These are phyloP conservation scores for Aegilops sharonensis DNA, from an alignment of 176 grass and related monocot genomes.

Conservation along the genomic window DNA sequence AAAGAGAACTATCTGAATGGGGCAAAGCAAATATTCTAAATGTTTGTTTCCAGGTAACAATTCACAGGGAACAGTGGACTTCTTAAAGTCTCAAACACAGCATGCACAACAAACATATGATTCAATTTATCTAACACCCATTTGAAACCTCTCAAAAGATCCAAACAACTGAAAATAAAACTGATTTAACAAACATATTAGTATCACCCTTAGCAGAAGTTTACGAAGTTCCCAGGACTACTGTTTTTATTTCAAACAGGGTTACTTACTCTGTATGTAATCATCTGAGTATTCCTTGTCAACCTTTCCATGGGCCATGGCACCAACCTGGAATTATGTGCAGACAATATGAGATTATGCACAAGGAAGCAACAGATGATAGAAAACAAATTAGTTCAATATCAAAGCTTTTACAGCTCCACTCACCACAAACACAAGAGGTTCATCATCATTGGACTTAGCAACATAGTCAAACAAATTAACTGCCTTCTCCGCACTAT, in stretches of 20 bases:
- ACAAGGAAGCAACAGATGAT: background rate
- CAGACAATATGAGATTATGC: slow-evolving; percentile 4
- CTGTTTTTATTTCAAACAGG: background rate
- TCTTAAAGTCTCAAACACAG: background rate
- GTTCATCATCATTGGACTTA: slow-evolving; percentile 59
- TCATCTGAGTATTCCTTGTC: slow-evolving; percentile 84
- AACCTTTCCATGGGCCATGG: slow-evolving; percentile 94
- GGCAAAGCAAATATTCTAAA: background rate
- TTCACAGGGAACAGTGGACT: background rate
- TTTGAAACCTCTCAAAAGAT: background rate
- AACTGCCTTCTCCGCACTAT: slow-evolving; percentile 80
- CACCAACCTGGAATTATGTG: slow-evolving; percentile 70
- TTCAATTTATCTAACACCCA: background rate
- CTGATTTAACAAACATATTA: background rate
- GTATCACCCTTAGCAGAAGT: background rate
- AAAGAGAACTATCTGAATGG: background rate
- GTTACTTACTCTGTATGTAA: slow-evolving; percentile 85
- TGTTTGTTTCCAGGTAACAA: background rate
- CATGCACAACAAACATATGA: background rate
- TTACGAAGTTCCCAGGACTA: background rate
- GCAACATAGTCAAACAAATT: slow-evolving; percentile 90
- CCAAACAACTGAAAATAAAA: background rate
- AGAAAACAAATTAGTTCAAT: background rate
- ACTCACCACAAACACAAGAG: slow-evolving; percentile 89
- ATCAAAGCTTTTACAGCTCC: slow-evolving; percentile 10